Percentiles rank a stretch among this genome's conserved stretches.
Evolutionary conservation across 768 basidiomycete species (phyloP).

Genomic region (Cytidiella melzeri): DNA sequence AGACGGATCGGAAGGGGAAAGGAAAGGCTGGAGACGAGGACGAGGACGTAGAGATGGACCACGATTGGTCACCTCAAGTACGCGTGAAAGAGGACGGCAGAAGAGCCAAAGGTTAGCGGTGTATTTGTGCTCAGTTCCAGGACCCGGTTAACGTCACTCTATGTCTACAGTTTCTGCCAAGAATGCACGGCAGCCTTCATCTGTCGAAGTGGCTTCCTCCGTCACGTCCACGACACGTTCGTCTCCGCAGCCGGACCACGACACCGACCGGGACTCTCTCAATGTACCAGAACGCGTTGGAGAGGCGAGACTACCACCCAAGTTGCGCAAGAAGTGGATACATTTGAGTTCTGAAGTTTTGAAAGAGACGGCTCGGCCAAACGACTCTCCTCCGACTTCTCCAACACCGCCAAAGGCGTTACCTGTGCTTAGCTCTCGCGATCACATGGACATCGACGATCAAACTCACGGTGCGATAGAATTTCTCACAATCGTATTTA

Average conservation of each 20-base stretch:
- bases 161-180: not conserved
- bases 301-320: slow-evolving; percentile 48
- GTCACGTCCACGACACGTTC: not conserved
- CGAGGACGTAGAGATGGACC: not conserved
- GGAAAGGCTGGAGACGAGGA: not conserved
- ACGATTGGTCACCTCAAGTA: too few relatives aligned
- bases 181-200: not conserved
- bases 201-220: not conserved
- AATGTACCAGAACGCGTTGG: slow-evolving; percentile 2
- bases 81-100: too few relatives aligned
- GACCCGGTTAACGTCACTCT: not conserved
- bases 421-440: not conserved
- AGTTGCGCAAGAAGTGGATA: slow-evolving; percentile 50
- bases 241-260: not conserved
- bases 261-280: not conserved
- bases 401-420: not conserved
- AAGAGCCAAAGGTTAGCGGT: not conserved
- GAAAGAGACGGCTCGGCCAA: not conserved
- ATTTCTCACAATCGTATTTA: too few relatives aligned
- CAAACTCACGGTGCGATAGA: slow-evolving; percentile 9
- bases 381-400: not conserved
- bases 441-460: slow-evolving; percentile 13
- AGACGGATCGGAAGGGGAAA: too few relatives aligned
- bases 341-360: slow-evolving; percentile 16
- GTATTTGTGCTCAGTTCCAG: not conserved